These are phyloP conservation scores for Jamesozyma jinghongensis DNA, from an alignment of 805 yeast species.

Conservation along the genomic window DNA sequence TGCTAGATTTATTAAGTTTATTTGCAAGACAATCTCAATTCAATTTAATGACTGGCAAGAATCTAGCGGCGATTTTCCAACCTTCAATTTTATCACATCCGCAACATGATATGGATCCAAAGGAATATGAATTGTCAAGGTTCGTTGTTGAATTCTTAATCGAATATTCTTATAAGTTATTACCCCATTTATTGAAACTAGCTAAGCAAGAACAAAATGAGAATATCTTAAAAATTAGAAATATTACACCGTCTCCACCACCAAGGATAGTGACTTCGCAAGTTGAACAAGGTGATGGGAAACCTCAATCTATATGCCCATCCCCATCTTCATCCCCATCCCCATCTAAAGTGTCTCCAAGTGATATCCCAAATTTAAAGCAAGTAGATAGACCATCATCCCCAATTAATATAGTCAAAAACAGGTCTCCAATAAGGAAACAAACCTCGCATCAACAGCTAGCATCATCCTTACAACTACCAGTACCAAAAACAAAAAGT, in stretches of 20 bases:
- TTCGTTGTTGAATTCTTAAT: conserved; percentile 82
- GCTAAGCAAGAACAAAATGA: conserved; percentile 20
- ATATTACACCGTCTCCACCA: background rate
- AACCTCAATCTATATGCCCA: background rate
- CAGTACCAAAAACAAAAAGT: conserved; percentile 4
- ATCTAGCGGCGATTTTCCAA: conserved; percentile 92
- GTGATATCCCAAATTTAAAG: conserved; percentile 6
- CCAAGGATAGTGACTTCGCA: background rate
- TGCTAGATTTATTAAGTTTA: conserved; percentile 76
- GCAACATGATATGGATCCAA: conserved; percentile 83
- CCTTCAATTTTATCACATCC: conserved; percentile 95
- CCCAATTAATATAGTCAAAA: background rate
- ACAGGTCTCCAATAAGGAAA: background rate
- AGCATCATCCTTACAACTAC: conserved; percentile 1
- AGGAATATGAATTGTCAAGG: conserved; percentile 81
- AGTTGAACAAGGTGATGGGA: background rate
- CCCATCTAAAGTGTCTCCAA: conserved; percentile 1
- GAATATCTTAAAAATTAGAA: background rate
- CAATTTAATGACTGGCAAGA: conserved; percentile 86
- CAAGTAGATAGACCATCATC: background rate
- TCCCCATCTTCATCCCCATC: background rate
- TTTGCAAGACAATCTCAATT: conserved; percentile 69
- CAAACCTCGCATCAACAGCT: background rate
- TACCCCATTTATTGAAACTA: conserved; percentile 44
- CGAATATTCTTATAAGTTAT: conserved; percentile 69